These are phyloP conservation scores for Penicillium argentinense DNA, from an alignment of 495 filamentous ascomycete species.

Conservation along the genomic window DNA sequence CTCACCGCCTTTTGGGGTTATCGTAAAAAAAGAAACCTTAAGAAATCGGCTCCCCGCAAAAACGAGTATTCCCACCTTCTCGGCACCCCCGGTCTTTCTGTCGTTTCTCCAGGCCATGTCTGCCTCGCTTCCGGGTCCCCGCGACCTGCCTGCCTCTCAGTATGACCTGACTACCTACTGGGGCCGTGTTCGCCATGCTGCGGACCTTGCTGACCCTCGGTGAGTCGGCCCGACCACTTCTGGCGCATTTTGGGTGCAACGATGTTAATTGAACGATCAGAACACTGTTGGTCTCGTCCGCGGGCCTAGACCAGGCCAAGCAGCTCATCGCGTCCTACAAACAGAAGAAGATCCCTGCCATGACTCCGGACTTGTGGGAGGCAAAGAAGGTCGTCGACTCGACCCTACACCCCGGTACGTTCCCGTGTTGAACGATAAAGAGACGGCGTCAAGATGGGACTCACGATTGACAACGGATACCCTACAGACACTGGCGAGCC, in stretches of 20 bases:
- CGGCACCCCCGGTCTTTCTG: slow-evolving; percentile 7
- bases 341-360: slow-evolving; percentile 65
- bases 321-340: slow-evolving; percentile 77
- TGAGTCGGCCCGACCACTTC: slow-evolving; percentile 47
- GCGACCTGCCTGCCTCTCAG: slow-evolving; percentile 84
- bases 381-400: slow-evolving; percentile 98
- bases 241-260: background rate
- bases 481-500: slow-evolving; percentile 82
- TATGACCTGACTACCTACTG: slow-evolving; percentile 92
- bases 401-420: slow-evolving; percentile 84
- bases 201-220: slow-evolving; percentile 92
- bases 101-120: slow-evolving; percentile 61
- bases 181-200: slow-evolving; percentile 89
- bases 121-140: slow-evolving; percentile 78
- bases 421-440: background rate
- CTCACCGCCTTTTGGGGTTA: slow-evolving; percentile 44
- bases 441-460: no score
- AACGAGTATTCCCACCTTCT: slow-evolving; percentile 11
- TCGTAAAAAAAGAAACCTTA: slow-evolving; percentile 17
- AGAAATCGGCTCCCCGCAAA: slow-evolving; percentile 18
- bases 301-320: slow-evolving; percentile 83
- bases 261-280: slow-evolving; percentile 42
- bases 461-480: background rate
- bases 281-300: slow-evolving; percentile 72
- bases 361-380: slow-evolving; percentile 90